Percentiles rank a stretch among this genome's conserved stretches.
These are phyloP conservation scores for Aspergillus mulundensis DNA, from an alignment of 495 filamentous ascomycete species.

Conservation along the genomic window DNA sequence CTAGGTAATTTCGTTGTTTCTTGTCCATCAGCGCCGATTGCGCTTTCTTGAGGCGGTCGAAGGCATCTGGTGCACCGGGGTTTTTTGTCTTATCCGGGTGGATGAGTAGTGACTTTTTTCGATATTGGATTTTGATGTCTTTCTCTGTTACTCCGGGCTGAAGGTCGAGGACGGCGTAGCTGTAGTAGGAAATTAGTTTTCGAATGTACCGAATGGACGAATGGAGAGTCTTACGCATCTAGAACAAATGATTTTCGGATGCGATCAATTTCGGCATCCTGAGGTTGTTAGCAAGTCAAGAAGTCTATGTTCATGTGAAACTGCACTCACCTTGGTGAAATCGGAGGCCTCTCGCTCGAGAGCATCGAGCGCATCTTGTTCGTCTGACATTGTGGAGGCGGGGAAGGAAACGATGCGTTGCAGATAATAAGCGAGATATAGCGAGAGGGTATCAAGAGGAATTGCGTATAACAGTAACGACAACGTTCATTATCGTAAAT, in stretches of 20 bases:
- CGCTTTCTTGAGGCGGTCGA: constrained; percentile 94
- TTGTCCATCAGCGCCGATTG: constrained; percentile 89
- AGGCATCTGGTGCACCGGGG: constrained; percentile 86
- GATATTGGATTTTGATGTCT: constrained; percentile 91
- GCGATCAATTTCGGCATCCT: constrained; percentile 96
- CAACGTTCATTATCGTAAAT: not conserved
- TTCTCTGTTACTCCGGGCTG: constrained; percentile 93
- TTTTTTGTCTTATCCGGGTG: constrained; percentile 98
- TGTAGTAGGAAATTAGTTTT: constrained; percentile 23
- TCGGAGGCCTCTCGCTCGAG: constrained; percentile 87
- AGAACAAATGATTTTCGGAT: constrained; percentile 87
- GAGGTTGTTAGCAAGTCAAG: not conserved
- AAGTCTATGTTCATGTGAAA: not conserved
- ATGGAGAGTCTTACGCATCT: constrained; percentile 63
- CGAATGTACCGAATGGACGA: not conserved
- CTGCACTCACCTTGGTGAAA: constrained; percentile 67
- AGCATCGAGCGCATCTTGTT: constrained; percentile 75
- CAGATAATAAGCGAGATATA: not conserved
- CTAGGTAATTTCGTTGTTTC: constrained; percentile 77
- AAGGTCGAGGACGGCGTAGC: constrained; percentile 92
- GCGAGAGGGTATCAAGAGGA: too few species aligned
- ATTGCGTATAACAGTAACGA: not conserved
- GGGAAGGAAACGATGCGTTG: not conserved
- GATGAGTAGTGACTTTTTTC: constrained; percentile 94
- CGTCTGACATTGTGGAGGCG: constrained; percentile 49